Evolutionary conservation across 2,329 filamentous ascomycete genomes (phyloP), one percentile per base, ranked within the genome.

Genomic region (Aspergillus neotritici): DNA sequence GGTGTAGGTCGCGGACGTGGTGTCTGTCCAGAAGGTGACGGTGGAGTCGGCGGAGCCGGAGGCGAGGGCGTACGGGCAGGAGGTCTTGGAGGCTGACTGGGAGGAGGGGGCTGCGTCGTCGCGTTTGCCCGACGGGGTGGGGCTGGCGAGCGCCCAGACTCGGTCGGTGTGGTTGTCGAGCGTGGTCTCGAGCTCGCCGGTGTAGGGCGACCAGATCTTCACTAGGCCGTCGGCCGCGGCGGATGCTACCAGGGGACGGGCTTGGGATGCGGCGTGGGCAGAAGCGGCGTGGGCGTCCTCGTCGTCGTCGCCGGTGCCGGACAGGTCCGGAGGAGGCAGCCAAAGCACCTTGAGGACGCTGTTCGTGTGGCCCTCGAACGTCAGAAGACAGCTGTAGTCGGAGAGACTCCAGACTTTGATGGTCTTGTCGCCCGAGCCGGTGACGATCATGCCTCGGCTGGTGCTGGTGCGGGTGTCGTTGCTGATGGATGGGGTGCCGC

Each of bases 141-240:
- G 84, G 76, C 62, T 91, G 77, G 87, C 80, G 13, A 97, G 72
- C 0, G 89, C 89, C 90, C 90, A 96, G 1, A 97, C 90, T 44
- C 93, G 82, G 67, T 98, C 93, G 56, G 89, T 89, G 65, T 98
- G 93, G 67, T 97, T 97, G 68, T 98, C 93, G 4, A 98, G 77
- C 0, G 93, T 98, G 52, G 86, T 85, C 53, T 90, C 87, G 3
- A 83, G 76, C 65, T 97, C 93, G 36, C 90, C 89, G 1, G 78
- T 83, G 60, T 85, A 84, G 10, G 86, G 85, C 55, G 95, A 87
- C 93, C 93, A 98, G 28, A 98, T 81, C 68, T 97, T 98, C 46
- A 98, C 89, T 3, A 98, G 77, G 2, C 93, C 93, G 65, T 98
- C 94, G 46, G 89, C 90, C 31, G 87, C 93, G 11, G 93, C 90